These are phyloP conservation scores for Populus hybrid DNA, from an alignment of 441 rosid species.

Conservation along the genomic window DNA sequence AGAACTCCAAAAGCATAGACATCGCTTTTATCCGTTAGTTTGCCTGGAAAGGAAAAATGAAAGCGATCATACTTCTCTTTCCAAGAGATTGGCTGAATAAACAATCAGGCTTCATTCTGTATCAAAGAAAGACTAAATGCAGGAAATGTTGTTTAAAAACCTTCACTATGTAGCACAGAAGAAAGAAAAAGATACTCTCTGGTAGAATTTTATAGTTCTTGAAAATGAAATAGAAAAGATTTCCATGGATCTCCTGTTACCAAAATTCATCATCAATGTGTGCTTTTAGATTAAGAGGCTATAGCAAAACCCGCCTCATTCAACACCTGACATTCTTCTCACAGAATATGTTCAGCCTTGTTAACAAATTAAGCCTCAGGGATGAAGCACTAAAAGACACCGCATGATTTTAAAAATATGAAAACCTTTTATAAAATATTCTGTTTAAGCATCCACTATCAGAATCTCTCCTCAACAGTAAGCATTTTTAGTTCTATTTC, in stretches of 20 bases:
- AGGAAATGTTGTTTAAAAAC: background rate
- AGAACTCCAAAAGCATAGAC: constrained; percentile 21
- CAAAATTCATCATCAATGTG: background rate
- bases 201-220: background rate
- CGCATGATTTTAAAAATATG: background rate
- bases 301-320: background rate
- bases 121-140: background rate
- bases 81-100: background rate
- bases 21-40: constrained; percentile 85
- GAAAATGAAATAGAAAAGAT: background rate
- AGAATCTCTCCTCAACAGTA: background rate
- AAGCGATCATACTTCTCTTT: background rate
- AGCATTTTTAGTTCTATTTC: background rate
- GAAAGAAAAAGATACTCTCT: background rate
- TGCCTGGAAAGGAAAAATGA: constrained; percentile 43
- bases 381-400: background rate
- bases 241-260: background rate
- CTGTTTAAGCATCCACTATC: background rate
- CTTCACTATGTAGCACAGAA: background rate
- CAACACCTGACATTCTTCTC: background rate
- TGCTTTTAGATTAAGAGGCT: background rate
- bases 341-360: background rate
- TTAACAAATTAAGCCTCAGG: background rate
- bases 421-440: too few relatives aligned
- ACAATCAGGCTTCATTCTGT: background rate